phyloP scores from a whole-genome alignment of 192 early-diverging fungal species.

The Backusella westeae region DNA sequence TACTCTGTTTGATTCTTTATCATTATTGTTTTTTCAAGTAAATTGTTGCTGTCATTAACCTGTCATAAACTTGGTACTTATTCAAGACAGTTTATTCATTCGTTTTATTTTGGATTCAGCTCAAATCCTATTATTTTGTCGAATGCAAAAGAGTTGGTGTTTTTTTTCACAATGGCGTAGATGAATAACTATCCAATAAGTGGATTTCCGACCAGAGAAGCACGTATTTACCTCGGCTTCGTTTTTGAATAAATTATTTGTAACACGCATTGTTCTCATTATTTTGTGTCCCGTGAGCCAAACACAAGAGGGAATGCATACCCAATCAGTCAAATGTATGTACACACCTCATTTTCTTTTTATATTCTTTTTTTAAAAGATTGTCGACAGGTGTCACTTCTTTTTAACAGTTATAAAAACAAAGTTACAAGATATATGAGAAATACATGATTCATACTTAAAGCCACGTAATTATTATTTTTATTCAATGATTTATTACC shows the following conservation, averaged over 20 bases:
- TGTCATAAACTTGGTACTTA: background rate
- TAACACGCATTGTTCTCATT: background rate
- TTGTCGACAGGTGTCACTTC: constrained; percentile 6
- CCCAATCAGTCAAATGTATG: background rate
- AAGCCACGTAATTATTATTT: background rate
- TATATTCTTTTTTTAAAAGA: background rate
- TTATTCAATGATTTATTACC: background rate
- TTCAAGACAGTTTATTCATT: background rate
- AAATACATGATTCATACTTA: background rate
- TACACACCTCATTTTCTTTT: background rate
- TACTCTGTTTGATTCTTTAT: background rate
- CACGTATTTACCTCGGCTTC: background rate
- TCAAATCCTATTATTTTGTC: background rate
- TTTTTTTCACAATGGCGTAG: constrained; percentile 4
- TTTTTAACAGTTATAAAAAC: background rate
- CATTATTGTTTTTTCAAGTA: background rate
- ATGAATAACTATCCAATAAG: constrained; percentile 1
- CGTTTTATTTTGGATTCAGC: background rate
- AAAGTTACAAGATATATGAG: background rate
- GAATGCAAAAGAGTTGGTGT: background rate
- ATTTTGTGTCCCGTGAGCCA: background rate
- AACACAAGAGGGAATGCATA: background rate
- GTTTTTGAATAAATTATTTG: background rate
- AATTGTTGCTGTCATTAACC: background rate
- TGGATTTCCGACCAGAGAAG: background rate